Base-by-base conservation (phyloP, 2,329 filamentous ascomycete species). In the Verruconis gallopava region DNA sequence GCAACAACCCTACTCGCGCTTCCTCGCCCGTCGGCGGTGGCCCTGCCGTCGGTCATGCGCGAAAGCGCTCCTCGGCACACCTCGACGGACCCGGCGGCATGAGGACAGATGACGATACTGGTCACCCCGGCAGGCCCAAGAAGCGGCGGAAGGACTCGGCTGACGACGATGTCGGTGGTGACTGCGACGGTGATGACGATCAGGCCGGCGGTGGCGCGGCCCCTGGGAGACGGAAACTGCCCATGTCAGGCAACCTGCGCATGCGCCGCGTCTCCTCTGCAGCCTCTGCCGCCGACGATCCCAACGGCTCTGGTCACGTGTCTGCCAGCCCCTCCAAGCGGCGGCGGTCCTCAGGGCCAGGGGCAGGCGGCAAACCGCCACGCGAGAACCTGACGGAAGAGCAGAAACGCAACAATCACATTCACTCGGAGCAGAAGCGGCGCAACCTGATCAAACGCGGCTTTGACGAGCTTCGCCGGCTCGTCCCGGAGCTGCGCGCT, bases 361-460 rank as follows among this genome's bases (percentile, higher is more conserved):
- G 17, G 6, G 15, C 37, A 14, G 40, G 34, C 12, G 21, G 6
- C 6, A 35, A 33, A 25, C 18, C 28, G 21, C 21, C 20, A 4
- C 38, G 37, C 37, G 48, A 22, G 73, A 79, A 52, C 79, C 57
- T 91, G 3, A 75, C 77, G 0, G 82, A 89, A 50, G 78, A 81
- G 46, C 81, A 91, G 59, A 91, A 89, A 60, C 71, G 84, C 36
- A 79, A 79, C 53, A 93, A 94, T 50, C 85, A 93, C 55, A 91
- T 93, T 49, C 71, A 79, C 40, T 91, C 85, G 40, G 85, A 93
- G 56, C 84, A 93, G 62, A 93, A 91, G 60, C 73, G 86, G 22
- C 72, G 85, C 37, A 85, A 84, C 19, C 66, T 86, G 37, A 89
- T 89, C 53, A 81, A 85, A 54, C 73, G 82, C 49, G 84, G 84